Base-by-base conservation (phyloP, 495 filamentous ascomycete species). In the Penicillium lividum region DNA sequence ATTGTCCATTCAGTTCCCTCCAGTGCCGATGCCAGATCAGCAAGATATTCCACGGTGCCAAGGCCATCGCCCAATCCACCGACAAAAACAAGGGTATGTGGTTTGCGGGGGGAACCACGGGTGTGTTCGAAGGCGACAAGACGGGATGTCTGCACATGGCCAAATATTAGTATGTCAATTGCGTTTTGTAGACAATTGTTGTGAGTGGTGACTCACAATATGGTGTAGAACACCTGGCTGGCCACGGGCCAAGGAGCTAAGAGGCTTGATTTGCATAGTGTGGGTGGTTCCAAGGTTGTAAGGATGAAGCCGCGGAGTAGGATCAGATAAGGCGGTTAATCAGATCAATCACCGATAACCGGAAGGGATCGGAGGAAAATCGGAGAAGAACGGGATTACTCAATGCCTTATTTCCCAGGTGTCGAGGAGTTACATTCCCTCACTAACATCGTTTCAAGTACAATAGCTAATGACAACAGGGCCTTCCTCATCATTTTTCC, bases 61-160 rank as follows among this genome's bases (percentile, higher is more conserved):
- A 91, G 81, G 15, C 86, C 88, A 69, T 93, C 91, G 56, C 82
- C 84, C 33, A 96, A 82, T 5, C 67, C 67, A 34, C 67, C 67
- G 13, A 70, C 58, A n/a, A 70, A 70, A 45, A 70, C 25, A 11
- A 70, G 56, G 1, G 65, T 68, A 63, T 70, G 59, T 15, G 67
- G 67, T 51, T 68, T 70, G 11, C 51, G 56, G 34, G 58, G 51
- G 16, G 56, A 54, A 13, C 67, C 66, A 45, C 60, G 62, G 38
- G 67, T 70, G 53, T 66, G 61, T 60, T 70, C 67, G 53, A 70
- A 68, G n/a, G 67, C 58, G 56, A 66, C 49, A 13, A 69, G 56
- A 34, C 46, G 61, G 9, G 63, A 45, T 9, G 65, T 68, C 67
- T 69, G 53, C 18, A 27, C 7, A 42, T 43, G 18, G 44, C 15